Percentiles rank a stretch among this genome's conserved stretches.
Conservation (phyloP, 331 rosid genomes). For the Rosa hybrid region DNA sequence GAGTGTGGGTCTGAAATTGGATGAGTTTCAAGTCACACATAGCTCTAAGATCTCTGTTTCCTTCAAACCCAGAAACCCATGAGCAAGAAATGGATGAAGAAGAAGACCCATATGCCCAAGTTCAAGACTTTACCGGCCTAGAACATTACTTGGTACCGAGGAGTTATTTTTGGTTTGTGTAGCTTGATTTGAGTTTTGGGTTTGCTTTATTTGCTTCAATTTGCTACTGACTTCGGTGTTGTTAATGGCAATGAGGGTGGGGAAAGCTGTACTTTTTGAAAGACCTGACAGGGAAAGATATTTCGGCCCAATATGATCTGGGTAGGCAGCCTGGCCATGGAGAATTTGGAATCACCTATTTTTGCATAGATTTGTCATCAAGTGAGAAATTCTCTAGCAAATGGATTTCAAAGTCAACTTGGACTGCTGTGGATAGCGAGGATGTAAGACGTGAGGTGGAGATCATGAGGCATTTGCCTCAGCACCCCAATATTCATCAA, state of each 20-base stretch:
- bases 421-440: constrained; percentile 50
- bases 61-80: constrained; percentile 22
- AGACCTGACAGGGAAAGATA: constrained; percentile 47
- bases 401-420: constrained; percentile 48
- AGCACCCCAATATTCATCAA: constrained; percentile 37
- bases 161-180: too few species aligned
- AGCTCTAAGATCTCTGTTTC: constrained; percentile 34
- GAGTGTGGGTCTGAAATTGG: too few species aligned
- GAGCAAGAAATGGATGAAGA: constrained; percentile 20
- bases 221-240: constrained; percentile 37
- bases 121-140: constrained; percentile 72
- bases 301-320: constrained; percentile 39
- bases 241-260: constrained; percentile 39
- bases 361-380: constrained; percentile 36
- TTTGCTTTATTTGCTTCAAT: not conserved
- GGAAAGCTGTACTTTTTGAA: constrained; percentile 40
- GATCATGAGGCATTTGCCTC: constrained; percentile 54
- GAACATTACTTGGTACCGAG: constrained; percentile 59
- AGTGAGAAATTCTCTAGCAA: constrained; percentile 52
- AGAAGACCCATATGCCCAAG: constrained; percentile 42
- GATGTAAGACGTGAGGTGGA: constrained; percentile 59
- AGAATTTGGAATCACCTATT: constrained; percentile 49
- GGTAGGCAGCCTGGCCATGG: constrained; percentile 58
- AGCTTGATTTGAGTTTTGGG: too few species aligned
- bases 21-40: not conserved